These are phyloP conservation scores for Metschnikowia borealis DNA, from an alignment of 805 yeast species.

Conservation along the genomic window DNA sequence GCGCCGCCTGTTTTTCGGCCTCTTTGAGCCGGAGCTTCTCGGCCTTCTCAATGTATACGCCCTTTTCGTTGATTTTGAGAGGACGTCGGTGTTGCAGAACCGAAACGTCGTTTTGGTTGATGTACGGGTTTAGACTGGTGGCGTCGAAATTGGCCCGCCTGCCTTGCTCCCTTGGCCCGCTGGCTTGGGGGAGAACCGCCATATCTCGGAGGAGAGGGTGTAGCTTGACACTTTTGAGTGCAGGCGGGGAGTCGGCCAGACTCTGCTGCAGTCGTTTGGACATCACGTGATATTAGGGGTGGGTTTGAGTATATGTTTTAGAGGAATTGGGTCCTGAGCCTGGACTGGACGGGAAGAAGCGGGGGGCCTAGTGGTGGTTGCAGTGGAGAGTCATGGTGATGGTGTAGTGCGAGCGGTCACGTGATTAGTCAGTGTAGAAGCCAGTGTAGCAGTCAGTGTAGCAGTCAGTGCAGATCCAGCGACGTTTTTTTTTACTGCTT, in stretches of 20 bases:
- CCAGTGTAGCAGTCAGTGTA: too few relatives aligned
- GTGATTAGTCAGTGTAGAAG: too few relatives aligned
- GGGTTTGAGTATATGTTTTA: too few relatives aligned
- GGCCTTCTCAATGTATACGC: slow-evolving; percentile 58
- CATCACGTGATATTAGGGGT: background rate
- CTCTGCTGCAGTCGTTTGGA: background rate
- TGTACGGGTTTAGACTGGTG: slow-evolving; percentile 35
- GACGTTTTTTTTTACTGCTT: too few relatives aligned
- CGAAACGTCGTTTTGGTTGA: slow-evolving; percentile 22
- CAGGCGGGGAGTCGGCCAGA: background rate
- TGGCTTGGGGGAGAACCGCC: slow-evolving; percentile 23
- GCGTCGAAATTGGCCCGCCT: slow-evolving; percentile 31
- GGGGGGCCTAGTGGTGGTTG: too few relatives aligned
- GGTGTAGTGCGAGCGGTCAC: too few relatives aligned
- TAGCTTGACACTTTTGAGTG: slow-evolving; percentile 8
- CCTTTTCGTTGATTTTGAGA: slow-evolving; percentile 54
- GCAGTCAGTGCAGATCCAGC: too few relatives aligned
- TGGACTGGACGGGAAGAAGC: too few relatives aligned
- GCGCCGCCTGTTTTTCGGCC: slow-evolving; percentile 4
- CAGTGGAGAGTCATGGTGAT: too few relatives aligned
- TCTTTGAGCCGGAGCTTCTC: slow-evolving; percentile 44
- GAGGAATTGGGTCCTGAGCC: too few relatives aligned
- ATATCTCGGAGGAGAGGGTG: slow-evolving; percentile 37
- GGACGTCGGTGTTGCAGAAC: slow-evolving; percentile 24
- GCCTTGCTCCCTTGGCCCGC: slow-evolving; percentile 29